Evolutionary conservation across 1,284 basidiomycete genomes (phyloP), one percentile per base, ranked within the genome.

Genomic region (Rhodotorula mucilaginosa): DNA sequence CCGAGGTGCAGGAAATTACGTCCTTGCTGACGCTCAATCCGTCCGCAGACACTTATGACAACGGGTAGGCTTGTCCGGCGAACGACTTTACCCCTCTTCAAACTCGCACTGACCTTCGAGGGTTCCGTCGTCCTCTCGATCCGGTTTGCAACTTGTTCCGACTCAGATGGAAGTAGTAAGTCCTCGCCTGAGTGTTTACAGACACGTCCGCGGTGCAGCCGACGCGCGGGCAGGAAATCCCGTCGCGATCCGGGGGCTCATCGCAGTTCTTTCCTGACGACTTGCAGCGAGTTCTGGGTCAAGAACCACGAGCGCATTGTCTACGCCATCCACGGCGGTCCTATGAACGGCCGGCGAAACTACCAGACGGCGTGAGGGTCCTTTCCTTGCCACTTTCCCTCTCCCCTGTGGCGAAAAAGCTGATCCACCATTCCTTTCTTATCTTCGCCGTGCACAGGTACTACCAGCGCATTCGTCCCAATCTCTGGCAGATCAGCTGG

Each of bases 231-330:
- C 39, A 44, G 39, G 39, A 44, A 44, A 12, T 12, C 13, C 39
- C 39, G 5, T 44, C 19, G 34, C 39, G 3, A 13, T 46, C 7
- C 12, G 10, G 10, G 2, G 19, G 34, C 13, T 58, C 8, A 39
- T 23, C 58, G 34, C 16, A 1, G 3, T n/a, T n/a, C 39, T 18
- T 21, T 31, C 44, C 19, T 29, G 16, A 2, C 39, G 65, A 48
- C 21, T 76, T 76, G 78, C 74, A 76, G 59, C 74, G 78, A 81
- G 57, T 79, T 79, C 74, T 79, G 78, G 76, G 77, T 80, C 65
- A 76, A 72, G 31, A 77, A 75, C 52, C 78, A 78, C 39, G 68
- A 78, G 63, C 76, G 80, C 13, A 78, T 81, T 68, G 78, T 80
- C 54, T 81, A 81, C 66, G 69, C 21, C 2, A 58, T 69, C 29